Evolutionary conservation across 495 filamentous ascomycete genomes (phyloP).

Genomic region (Penicillium silybi): DNA sequence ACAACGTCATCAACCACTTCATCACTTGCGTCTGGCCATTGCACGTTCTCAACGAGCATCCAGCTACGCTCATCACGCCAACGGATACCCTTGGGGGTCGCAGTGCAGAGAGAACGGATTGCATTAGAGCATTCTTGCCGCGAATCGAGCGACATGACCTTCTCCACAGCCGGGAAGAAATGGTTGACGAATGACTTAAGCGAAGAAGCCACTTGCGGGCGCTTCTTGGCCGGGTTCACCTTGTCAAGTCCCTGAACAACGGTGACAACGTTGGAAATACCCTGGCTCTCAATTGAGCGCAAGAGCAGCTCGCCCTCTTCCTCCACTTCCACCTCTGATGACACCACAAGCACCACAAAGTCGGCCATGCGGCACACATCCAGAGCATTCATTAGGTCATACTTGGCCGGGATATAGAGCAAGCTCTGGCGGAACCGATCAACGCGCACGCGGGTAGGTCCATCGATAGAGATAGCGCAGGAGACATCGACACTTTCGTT

Average conservation of each 20-base stretch:
- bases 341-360: conserved; percentile 81
- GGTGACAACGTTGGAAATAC: conserved; percentile 79
- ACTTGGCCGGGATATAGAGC: conserved; percentile 69
- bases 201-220: conserved; percentile 68
- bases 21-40: conserved; percentile 55
- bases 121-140: conserved; percentile 85
- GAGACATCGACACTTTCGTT: conserved; percentile 77
- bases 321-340: conserved; percentile 77
- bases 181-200: conserved; percentile 88
- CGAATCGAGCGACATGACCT: conserved; percentile 79
- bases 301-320: conserved; percentile 75
- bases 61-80: conserved; percentile 95
- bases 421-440: conserved; percentile 92
- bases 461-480: conserved; percentile 56
- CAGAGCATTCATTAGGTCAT: conserved; percentile 68
- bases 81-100: conserved; percentile 81
- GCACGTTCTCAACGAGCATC: conserved; percentile 82
- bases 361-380: conserved; percentile 88
- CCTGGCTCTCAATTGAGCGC: conserved; percentile 84
- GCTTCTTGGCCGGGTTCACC: conserved; percentile 72
- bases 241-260: conserved; percentile 74
- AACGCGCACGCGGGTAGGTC: conserved; percentile 60
- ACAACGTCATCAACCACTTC: conserved; percentile 53
- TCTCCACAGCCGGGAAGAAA: conserved; percentile 86
- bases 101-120: conserved; percentile 84